phyloP scores from a whole-genome alignment of 306 rosid species.

The Quercus engelmannii region DNA sequence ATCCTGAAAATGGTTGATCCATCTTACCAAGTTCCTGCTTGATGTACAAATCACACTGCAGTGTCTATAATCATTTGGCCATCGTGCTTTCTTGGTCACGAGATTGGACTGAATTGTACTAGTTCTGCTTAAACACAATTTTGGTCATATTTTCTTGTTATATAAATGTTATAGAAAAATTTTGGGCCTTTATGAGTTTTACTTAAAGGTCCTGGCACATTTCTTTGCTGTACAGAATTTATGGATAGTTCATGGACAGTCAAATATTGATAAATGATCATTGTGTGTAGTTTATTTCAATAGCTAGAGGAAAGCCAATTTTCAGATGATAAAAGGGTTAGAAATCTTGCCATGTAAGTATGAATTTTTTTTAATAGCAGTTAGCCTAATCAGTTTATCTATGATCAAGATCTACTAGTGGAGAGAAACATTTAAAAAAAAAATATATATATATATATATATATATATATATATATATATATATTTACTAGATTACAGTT shows the following conservation, averaged over 20 bases:
- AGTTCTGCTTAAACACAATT: background rate
- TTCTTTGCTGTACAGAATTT: background rate
- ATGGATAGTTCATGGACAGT: background rate
- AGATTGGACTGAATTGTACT: background rate
- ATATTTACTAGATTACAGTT: too few species aligned
- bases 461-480: too few species aligned
- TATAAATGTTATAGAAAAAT: background rate
- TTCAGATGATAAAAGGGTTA: too few species aligned
- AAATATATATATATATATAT: too few species aligned
- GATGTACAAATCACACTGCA: slow-evolving; percentile 19
- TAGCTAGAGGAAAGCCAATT: too few species aligned
- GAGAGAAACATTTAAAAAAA: too few species aligned
- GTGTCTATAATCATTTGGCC: background rate
- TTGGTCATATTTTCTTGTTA: background rate
- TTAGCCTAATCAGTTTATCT: too few species aligned
- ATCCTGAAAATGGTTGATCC: slow-evolving; percentile 83
- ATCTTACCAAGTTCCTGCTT: slow-evolving; percentile 69
- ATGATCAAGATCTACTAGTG: too few species aligned
- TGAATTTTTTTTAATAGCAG: too few species aligned
- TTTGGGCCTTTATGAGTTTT: background rate
- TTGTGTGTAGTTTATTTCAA: too few species aligned
- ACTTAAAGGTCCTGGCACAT: background rate
- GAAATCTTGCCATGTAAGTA: too few species aligned
- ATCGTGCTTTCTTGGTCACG: background rate
- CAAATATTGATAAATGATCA: too few species aligned